These are phyloP conservation scores for Nakaseomyces kungkrabaensis DNA, from an alignment of 1,139 yeast genomes.

Conservation along the genomic window DNA sequence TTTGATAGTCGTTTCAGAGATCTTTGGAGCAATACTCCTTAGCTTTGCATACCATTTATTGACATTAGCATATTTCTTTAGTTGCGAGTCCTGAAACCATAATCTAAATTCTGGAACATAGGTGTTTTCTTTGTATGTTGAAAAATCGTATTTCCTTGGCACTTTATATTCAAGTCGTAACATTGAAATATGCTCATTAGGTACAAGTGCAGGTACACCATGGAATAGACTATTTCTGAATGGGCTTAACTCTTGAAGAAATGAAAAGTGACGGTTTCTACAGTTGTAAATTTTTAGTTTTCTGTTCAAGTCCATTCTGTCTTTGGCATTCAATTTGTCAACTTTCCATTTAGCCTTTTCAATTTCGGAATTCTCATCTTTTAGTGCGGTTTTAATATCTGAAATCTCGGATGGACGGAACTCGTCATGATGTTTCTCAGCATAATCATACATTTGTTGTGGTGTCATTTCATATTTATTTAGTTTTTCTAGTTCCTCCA, in stretches of 20 bases:
- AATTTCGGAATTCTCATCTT: not conserved
- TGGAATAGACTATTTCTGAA: conserved; percentile 41
- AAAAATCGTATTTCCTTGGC: not conserved
- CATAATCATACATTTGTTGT: not conserved
- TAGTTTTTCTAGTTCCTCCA: not conserved
- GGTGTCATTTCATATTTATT: not conserved
- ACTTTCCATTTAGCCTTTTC: not conserved
- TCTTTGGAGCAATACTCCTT: conserved; percentile 4
- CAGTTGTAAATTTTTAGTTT: conserved; percentile 34
- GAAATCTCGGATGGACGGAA: not conserved
- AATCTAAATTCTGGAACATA: conserved; percentile 23
- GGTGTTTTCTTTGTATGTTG: conserved; percentile 17
- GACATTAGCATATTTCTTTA: conserved; percentile 15
- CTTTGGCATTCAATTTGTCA: conserved; percentile 5
- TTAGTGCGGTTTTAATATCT: not conserved
- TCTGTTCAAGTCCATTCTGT: conserved; percentile 21
- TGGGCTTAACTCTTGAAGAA: conserved; percentile 37
- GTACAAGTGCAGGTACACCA: conserved; percentile 43
- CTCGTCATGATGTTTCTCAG: not conserved
- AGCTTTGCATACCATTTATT: conserved; percentile 13
- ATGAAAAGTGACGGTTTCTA: conserved; percentile 43
- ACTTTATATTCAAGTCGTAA: not conserved
- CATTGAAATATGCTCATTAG: conserved; percentile 21
- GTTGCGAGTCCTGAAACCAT: conserved; percentile 17
- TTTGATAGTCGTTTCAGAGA: not conserved